Evolutionary conservation across 495 filamentous ascomycete species (phyloP).

Genomic region (Daldinia decipiens): DNA sequence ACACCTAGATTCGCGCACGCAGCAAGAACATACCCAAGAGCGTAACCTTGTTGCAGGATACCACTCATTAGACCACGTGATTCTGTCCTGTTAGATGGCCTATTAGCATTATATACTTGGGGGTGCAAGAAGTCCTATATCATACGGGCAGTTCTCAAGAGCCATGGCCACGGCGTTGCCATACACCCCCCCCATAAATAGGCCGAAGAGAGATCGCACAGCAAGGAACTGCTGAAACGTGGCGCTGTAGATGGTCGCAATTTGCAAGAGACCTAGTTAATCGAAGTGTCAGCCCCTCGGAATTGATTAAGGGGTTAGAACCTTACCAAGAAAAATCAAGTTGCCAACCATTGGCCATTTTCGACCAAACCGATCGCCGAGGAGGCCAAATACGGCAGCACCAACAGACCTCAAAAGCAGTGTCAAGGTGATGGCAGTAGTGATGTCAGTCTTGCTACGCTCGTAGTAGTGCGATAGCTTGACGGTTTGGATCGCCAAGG

Average conservation of each 20-base stretch:
- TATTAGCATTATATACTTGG: slow-evolving; percentile 26
- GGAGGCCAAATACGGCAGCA: slow-evolving; percentile 75
- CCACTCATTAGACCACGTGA: slow-evolving; percentile 81
- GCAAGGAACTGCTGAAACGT: slow-evolving; percentile 76
- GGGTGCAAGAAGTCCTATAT: background rate
- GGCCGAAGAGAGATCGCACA: slow-evolving; percentile 75
- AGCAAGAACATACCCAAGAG: slow-evolving; percentile 78
- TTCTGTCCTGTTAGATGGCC: slow-evolving; percentile 51
- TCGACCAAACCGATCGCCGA: slow-evolving; percentile 77
- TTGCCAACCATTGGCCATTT: slow-evolving; percentile 85
- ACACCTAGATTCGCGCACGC: slow-evolving; percentile 75
- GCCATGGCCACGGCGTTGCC: slow-evolving; percentile 85
- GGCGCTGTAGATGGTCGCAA: slow-evolving; percentile 74
- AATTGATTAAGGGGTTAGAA: background rate
- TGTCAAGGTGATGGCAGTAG: slow-evolving; percentile 78
- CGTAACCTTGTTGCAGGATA: slow-evolving; percentile 80
- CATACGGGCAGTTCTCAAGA: slow-evolving; percentile 75
- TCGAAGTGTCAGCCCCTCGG: slow-evolving; percentile 48
- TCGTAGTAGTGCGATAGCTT: slow-evolving; percentile 75
- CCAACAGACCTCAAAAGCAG: slow-evolving; percentile 76
- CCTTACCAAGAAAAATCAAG: slow-evolving; percentile 65
- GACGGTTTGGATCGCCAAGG: slow-evolving; percentile 74
- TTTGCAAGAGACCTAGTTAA: slow-evolving; percentile 64
- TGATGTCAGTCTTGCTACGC: slow-evolving; percentile 71
- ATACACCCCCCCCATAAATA: slow-evolving; percentile 87